These are phyloP conservation scores for Dryadomyces quercus-mongolicae DNA, from an alignment of 2,329 filamentous ascomycete species.

Conservation along the genomic window DNA sequence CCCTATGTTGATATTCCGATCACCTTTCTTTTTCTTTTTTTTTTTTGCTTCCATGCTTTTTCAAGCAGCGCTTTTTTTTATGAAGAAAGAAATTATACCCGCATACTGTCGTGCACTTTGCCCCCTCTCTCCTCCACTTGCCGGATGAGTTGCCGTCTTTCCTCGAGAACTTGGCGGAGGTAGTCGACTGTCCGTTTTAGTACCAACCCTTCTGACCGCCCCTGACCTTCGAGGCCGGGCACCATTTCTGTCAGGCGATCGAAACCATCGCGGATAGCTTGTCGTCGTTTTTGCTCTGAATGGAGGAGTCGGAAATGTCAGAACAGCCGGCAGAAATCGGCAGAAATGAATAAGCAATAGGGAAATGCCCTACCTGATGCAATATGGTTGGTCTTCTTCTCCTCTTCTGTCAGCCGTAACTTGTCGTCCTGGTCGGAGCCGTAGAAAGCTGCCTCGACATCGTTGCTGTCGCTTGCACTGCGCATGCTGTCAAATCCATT, in stretches of 20 bases:
- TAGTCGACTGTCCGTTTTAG: constrained; percentile 58
- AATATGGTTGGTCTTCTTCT: constrained; percentile 27
- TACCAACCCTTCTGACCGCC: constrained; percentile 76
- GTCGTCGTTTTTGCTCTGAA: constrained; percentile 23
- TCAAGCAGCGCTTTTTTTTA: too few species aligned
- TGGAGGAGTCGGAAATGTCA: neutral
- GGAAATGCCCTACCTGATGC: constrained; percentile 17
- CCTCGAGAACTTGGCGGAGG: constrained; percentile 46
- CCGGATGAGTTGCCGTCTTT: constrained; percentile 44
- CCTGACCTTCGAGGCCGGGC: constrained; percentile 70
- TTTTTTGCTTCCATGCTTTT: too few species aligned
- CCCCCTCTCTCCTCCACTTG: constrained; percentile 46
- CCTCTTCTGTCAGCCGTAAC: constrained; percentile 23
- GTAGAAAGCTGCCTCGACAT: neutral
- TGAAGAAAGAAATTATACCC: too few species aligned
- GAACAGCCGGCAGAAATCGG: neutral
- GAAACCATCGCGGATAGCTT: constrained; percentile 70
- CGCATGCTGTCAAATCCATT: too few species aligned
- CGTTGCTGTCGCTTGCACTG: neutral
- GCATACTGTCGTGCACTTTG: constrained; percentile 29
- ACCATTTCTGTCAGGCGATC: constrained; percentile 70
- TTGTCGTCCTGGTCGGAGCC: constrained; percentile 14
- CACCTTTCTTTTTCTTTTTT: too few species aligned
- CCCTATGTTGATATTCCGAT: neutral
- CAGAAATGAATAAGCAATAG: neutral